These are phyloP conservation scores for Nakazawaea wyomingensis DNA, from an alignment of 805 yeast genomes.

Conservation along the genomic window DNA sequence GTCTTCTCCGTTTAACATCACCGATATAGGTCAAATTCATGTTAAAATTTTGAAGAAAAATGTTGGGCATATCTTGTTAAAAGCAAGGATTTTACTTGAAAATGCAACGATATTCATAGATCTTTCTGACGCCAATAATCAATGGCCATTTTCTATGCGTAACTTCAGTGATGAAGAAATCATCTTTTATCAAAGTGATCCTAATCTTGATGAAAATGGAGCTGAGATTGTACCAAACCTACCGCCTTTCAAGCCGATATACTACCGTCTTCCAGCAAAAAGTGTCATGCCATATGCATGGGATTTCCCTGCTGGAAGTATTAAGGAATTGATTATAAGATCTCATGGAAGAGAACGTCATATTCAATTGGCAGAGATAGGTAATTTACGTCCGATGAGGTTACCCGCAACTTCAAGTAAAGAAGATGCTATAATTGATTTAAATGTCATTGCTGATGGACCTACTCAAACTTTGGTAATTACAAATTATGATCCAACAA, in stretches of 20 bases:
- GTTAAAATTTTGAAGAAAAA: conserved; percentile 62
- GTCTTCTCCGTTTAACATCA: conserved; percentile 85
- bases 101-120: conserved; percentile 77
- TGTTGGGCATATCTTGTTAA: conserved; percentile 64
- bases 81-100: conserved; percentile 73
- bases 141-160: conserved; percentile 92
- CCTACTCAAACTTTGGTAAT: conserved; percentile 86
- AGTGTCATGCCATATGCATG: conserved; percentile 98
- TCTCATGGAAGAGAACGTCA: conserved; percentile 70
- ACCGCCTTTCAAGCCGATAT: conserved; percentile 66
- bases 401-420: conserved; percentile 45
- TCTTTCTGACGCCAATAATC: conserved; percentile 61
- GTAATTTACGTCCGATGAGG: conserved; percentile 82
- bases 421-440: conserved; percentile 55
- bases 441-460: conserved; percentile 94
- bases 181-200: conserved; percentile 81
- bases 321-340: conserved; percentile 73
- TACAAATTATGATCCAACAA: conserved; percentile 72
- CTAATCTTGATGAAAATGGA: conserved; percentile 59
- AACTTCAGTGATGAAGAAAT: conserved; percentile 89
- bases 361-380: conserved; percentile 88
- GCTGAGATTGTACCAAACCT: conserved; percentile 39
- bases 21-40: conserved; percentile 78
- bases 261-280: conserved; percentile 76
- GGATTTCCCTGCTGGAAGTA: conserved; percentile 90